Conservation (phyloP, 2,329 filamentous ascomycete genomes). For the Colletotrichum sidae region DNA sequence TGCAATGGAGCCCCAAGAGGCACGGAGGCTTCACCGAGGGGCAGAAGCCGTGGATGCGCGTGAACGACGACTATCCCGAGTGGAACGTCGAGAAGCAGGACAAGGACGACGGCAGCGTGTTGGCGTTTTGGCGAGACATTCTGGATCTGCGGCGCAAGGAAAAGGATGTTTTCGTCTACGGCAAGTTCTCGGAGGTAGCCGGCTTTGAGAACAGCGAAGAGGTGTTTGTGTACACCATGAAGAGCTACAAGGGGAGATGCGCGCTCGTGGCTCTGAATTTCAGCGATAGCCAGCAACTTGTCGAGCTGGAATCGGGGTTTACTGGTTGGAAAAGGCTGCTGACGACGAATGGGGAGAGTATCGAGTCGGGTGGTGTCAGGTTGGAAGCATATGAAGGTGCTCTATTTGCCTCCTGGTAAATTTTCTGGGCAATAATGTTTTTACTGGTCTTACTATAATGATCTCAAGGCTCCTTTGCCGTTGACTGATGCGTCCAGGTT, state of each 20-base stretch:
- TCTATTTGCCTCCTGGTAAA: too few species aligned
- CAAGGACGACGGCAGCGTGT: slow-evolving; percentile 32
- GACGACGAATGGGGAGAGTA: too few species aligned
- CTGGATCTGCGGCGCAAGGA: slow-evolving; percentile 36
- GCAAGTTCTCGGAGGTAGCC: slow-evolving; percentile 15
- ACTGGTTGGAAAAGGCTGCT: too few species aligned
- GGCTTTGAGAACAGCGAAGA: slow-evolving; percentile 37
- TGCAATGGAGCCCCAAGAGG: slow-evolving; percentile 62
- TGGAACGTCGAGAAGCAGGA: slow-evolving; percentile 39
- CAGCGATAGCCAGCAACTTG: too few species aligned
- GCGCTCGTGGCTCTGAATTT: slow-evolving; percentile 41
- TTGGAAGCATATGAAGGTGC: too few species aligned
- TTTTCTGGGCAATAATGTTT: too few species aligned
- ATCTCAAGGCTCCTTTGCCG: too few species aligned
- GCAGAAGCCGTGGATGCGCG: slow-evolving; percentile 42
- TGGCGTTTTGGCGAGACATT: slow-evolving; percentile 38
- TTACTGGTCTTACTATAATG: too few species aligned
- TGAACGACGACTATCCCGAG: slow-evolving; percentile 41
- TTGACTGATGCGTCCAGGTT: too few species aligned
- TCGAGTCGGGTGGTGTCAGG: too few species aligned
- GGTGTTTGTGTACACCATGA: slow-evolving; percentile 41
- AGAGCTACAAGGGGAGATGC: slow-evolving; percentile 30
- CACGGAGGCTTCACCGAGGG: slow-evolving; percentile 57
- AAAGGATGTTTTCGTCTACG: slow-evolving; percentile 42
- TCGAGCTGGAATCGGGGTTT: too few species aligned